Conservation (phyloP, 2,329 filamentous ascomycete species). For the Fusarium subglutinans region DNA sequence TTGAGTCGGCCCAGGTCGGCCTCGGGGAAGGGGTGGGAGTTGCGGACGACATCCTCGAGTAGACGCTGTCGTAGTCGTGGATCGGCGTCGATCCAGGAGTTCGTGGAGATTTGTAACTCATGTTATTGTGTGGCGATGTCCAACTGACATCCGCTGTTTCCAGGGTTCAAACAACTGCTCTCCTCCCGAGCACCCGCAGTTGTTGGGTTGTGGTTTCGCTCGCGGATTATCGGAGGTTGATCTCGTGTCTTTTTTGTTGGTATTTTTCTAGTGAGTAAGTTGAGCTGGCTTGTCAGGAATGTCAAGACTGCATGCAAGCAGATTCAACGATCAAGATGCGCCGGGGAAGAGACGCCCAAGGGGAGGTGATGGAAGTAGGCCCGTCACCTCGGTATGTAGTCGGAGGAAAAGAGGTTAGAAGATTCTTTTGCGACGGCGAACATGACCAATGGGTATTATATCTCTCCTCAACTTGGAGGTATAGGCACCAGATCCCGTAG, state of each 20-base stretch:
- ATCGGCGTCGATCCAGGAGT: constrained; percentile 59
- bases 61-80: constrained; percentile 58
- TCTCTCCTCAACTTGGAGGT: constrained; percentile 48
- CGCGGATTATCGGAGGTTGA: constrained; percentile 6
- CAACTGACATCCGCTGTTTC: constrained; percentile 44
- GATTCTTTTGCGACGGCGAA: constrained; percentile 64
- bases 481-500: constrained; percentile 44
- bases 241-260: constrained; percentile 50
- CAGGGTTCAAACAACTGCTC: constrained; percentile 38
- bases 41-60: constrained; percentile 62
- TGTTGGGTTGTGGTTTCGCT: constrained; percentile 22
- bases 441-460: constrained; percentile 56
- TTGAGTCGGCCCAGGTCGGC: constrained; percentile 60
- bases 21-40: constrained; percentile 67
- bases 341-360: constrained; percentile 52
- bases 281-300: constrained; percentile 13
- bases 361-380: constrained; percentile 58
- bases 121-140: constrained; percentile 50
- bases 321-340: constrained; percentile 37
- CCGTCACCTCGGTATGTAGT: constrained; percentile 71
- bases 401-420: constrained; percentile 65
- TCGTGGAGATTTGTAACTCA: constrained; percentile 53
- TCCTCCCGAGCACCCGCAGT: constrained; percentile 43
- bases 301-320: constrained; percentile 39
- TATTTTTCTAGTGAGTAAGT: constrained; percentile 30